These are phyloP conservation scores for Polytrichum formosum DNA, from an alignment of 225 moss, liverwort and hornwort genomes.

Conservation along the genomic window DNA sequence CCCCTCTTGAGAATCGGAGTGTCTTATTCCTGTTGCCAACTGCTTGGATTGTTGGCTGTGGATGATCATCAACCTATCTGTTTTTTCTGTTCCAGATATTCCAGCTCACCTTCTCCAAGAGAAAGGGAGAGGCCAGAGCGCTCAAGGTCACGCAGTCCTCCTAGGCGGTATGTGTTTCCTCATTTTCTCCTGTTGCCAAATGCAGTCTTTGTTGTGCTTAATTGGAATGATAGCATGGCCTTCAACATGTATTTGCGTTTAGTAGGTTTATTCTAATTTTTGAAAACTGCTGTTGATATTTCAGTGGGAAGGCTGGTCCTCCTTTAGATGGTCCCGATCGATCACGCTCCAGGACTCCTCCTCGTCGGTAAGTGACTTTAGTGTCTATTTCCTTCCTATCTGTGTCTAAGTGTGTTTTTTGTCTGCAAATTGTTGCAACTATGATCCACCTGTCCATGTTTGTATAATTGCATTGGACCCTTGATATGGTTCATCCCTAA, in stretches of 20 bases:
- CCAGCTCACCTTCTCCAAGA: slow-evolving; percentile 81
- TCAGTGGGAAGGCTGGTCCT: neutral
- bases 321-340: slow-evolving; percentile 51
- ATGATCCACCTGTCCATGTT: no score
- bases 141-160: slow-evolving; percentile 82
- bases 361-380: slow-evolving; percentile 59
- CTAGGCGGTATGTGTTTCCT: slow-evolving; percentile 60
- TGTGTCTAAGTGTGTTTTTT: no score
- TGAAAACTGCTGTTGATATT: neutral
- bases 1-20: neutral
- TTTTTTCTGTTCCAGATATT: slow-evolving; percentile 51
- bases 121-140: slow-evolving; percentile 66
- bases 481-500: no score
- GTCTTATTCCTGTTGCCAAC: neutral
- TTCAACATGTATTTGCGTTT: no score
- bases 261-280: neutral
- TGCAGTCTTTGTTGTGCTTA: neutral
- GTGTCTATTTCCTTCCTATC: no score
- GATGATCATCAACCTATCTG: neutral
- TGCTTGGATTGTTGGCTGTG: neutral
- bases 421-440: no score
- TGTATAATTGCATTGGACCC: no score
- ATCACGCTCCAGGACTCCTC: slow-evolving; percentile 81
- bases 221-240: neutral
- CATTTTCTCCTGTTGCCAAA: neutral